phyloP scores from a whole-genome alignment of 2,329 filamentous ascomycete genomes.

The Aureobasidium zeae region DNA sequence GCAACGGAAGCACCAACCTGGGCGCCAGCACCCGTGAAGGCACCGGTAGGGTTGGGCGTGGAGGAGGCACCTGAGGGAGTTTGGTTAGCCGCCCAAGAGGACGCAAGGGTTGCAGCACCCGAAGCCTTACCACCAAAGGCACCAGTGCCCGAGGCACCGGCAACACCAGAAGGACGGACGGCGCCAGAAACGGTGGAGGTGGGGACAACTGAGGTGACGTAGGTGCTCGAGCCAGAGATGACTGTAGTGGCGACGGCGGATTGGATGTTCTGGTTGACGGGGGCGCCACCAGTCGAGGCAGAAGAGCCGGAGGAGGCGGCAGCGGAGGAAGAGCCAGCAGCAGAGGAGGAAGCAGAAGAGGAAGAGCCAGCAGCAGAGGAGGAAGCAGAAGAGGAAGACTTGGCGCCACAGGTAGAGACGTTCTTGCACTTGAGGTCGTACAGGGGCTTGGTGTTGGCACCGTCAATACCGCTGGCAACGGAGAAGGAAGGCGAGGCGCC shows the following conservation, averaged over 20 bases:
- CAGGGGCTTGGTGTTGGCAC: constrained; percentile 44
- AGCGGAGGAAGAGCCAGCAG: constrained; percentile 8
- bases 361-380: constrained; percentile 12
- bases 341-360: constrained; percentile 13
- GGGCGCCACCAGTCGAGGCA: constrained; percentile 11
- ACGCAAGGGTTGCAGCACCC: constrained; percentile 13
- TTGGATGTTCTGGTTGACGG: constrained; percentile 13
- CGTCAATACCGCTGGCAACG: constrained; percentile 46
- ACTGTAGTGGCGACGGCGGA: constrained; percentile 20
- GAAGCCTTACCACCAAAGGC: background rate
- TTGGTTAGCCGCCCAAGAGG: constrained; percentile 12
- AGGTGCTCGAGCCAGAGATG: background rate
- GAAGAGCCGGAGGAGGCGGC: constrained; percentile 9
- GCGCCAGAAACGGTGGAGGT: constrained; percentile 16
- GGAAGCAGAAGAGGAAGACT: constrained; percentile 15
- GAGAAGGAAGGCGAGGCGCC: constrained; percentile 56
- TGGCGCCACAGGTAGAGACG: constrained; percentile 10
- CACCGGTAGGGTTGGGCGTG: background rate
- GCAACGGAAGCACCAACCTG: constrained; percentile 11
- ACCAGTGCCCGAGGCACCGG: constrained; percentile 3
- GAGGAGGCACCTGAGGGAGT: constrained; percentile 3
- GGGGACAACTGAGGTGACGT: constrained; percentile 1
- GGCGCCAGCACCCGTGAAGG: constrained; percentile 11
- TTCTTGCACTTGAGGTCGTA: constrained; percentile 52
- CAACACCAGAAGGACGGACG: constrained; percentile 1